phyloP scores from a whole-genome alignment of 2,329 filamentous ascomycete species.

The Aspergillus chevalieri region DNA sequence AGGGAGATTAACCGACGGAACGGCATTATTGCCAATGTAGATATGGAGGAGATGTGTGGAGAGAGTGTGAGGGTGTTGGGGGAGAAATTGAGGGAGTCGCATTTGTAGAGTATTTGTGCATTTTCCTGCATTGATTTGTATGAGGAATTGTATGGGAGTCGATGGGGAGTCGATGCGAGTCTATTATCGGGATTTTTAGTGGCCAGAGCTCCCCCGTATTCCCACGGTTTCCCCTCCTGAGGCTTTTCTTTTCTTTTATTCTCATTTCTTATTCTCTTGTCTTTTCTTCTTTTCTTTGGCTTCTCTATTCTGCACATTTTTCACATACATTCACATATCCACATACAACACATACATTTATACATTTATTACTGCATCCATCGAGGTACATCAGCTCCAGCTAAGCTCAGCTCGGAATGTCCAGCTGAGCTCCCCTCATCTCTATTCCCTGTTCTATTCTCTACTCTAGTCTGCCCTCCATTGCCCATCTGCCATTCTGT shows the following conservation, averaged over 20 bases:
- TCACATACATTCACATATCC: too few species aligned
- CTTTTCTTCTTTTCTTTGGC: background rate
- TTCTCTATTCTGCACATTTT: background rate
- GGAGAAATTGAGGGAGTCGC: background rate
- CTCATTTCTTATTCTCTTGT: slow-evolving; percentile 8
- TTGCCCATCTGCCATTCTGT: too few species aligned
- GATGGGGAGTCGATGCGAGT: too few species aligned
- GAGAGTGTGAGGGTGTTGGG: background rate
- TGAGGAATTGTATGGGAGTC: too few species aligned
- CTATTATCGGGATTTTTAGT: too few species aligned
- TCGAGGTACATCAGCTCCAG: too few species aligned
- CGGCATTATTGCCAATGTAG: background rate
- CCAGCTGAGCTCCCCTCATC: too few species aligned
- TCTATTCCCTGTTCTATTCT: too few species aligned
- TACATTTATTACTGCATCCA: too few species aligned
- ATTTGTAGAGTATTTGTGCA: background rate
- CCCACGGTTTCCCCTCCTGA: slow-evolving; percentile 7
- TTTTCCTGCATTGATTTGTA: slow-evolving; percentile 1
- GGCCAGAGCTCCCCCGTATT: slow-evolving; percentile 1
- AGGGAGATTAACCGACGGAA: background rate
- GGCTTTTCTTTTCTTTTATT: slow-evolving; percentile 6
- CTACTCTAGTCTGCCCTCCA: too few species aligned
- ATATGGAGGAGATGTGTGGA: background rate
- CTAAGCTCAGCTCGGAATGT: too few species aligned
- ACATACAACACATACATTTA: too few species aligned